phyloP scores from a whole-genome alignment of 2,329 filamentous ascomycete genomes.

The Biscogniauxia mediterranea region DNA sequence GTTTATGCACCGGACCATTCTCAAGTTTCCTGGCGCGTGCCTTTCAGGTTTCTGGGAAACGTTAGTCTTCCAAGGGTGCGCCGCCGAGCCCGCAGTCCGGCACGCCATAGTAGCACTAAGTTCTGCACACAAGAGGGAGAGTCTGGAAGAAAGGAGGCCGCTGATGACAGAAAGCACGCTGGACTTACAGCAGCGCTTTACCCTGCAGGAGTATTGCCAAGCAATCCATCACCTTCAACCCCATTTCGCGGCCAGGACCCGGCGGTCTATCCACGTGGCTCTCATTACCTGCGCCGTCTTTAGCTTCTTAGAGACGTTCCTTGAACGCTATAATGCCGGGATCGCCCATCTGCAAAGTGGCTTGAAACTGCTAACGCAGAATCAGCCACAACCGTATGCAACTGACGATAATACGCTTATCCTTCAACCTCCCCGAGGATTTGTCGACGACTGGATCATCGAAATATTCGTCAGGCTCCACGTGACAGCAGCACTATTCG shows the following conservation, averaged over 20 bases:
- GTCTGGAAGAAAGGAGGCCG: not conserved
- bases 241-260: slow-evolving; percentile 28
- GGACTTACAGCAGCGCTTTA: slow-evolving; percentile 25
- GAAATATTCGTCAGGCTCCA: slow-evolving; percentile 39
- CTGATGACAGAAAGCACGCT: not conserved
- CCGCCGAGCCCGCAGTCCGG: slow-evolving; percentile 38
- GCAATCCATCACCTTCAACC: slow-evolving; percentile 38
- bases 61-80: slow-evolving; percentile 37
- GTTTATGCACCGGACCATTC: slow-evolving; percentile 40
- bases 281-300: slow-evolving; percentile 40
- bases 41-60: slow-evolving; percentile 38
- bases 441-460: slow-evolving; percentile 42
- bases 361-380: slow-evolving; percentile 36
- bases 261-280: slow-evolving; percentile 35
- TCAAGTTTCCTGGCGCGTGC: slow-evolving; percentile 38
- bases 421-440: slow-evolving; percentile 20
- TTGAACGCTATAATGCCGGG: slow-evolving; percentile 37
- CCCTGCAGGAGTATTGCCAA: slow-evolving; percentile 36
- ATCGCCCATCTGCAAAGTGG: slow-evolving; percentile 44
- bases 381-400: slow-evolving; percentile 12
- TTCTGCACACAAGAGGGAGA: slow-evolving; percentile 32
- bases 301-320: slow-evolving; percentile 33
- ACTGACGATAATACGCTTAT: slow-evolving; percentile 9
- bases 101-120: slow-evolving; percentile 40
- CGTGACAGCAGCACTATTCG: slow-evolving; percentile 31